Percentiles rank a stretch among this genome's conserved stretches.
These are phyloP conservation scores for Epichloe hybrida DNA, from an alignment of 2,329 filamentous ascomycete species.

Conservation along the genomic window DNA sequence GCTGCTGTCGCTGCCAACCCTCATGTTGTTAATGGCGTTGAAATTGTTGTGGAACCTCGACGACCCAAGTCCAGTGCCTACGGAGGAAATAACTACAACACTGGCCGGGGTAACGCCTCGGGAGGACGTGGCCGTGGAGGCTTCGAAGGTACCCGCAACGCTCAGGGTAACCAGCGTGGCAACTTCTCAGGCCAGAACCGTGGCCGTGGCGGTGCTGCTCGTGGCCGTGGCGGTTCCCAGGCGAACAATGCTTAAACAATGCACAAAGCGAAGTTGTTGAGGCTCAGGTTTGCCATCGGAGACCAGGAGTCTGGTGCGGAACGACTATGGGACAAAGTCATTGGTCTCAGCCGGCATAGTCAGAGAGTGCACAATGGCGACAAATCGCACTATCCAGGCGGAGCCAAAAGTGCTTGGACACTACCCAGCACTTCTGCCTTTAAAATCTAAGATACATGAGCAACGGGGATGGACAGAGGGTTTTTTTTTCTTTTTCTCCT, in stretches of 20 bases:
- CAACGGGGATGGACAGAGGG: conserved; percentile 10
- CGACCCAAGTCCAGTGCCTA: conserved; percentile 61
- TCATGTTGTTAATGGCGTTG: conserved; percentile 69
- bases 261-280: neutral
- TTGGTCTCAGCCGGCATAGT: neutral
- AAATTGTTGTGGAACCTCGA: conserved; percentile 78
- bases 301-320: neutral
- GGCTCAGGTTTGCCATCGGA: neutral
- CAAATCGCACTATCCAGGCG: neutral
- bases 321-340: neutral
- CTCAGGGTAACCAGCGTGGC: conserved; percentile 49
- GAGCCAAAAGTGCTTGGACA: neutral
- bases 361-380: neutral
- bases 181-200: conserved; percentile 55
- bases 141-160: conserved; percentile 44
- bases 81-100: conserved; percentile 53
- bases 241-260: conserved; percentile 34
- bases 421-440: neutral
- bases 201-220: conserved; percentile 52
- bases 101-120: conserved; percentile 45
- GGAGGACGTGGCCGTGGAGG: conserved; percentile 51
- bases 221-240: conserved; percentile 48
- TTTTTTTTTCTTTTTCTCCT: conserved; percentile 4
- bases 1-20: conserved; percentile 76
- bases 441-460: neutral